Evolutionary conservation across 257 asterid species (phyloP).

Genomic region (Fraxinus americana): DNA sequence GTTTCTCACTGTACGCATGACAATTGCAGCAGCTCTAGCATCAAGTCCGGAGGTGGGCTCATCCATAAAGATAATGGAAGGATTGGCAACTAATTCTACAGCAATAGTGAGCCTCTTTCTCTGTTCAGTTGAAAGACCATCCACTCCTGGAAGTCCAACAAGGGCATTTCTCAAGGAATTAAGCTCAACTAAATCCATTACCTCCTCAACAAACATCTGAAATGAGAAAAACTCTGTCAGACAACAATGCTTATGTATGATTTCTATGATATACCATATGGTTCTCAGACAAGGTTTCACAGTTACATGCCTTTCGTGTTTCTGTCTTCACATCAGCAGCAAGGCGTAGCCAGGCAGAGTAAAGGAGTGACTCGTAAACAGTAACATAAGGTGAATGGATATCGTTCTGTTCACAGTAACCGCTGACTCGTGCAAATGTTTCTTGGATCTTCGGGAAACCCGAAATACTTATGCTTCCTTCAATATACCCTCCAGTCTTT

Average conservation of each 20-base stretch:
- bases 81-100: constrained; percentile 84
- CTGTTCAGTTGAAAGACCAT: constrained; percentile 88
- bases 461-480: constrained; percentile 72
- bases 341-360: constrained; percentile 95
- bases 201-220: constrained; percentile 93
- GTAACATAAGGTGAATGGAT: constrained; percentile 93
- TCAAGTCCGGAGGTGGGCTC: constrained; percentile 93
- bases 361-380: constrained; percentile 76
- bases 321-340: constrained; percentile 67
- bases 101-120: constrained; percentile 89
- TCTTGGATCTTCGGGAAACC: constrained; percentile 77
- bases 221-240: constrained; percentile 7
- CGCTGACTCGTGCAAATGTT: constrained; percentile 87
- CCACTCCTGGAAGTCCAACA: constrained; percentile 84
- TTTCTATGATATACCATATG: background rate
- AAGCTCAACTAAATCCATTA: constrained; percentile 82
- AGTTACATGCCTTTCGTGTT: constrained; percentile 62
- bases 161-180: constrained; percentile 65
- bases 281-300: background rate
- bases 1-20: constrained; percentile 83
- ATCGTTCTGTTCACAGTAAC: constrained; percentile 89
- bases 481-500: constrained; percentile 79
- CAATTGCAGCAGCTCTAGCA: constrained; percentile 92
- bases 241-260: background rate
- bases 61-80: constrained; percentile 87